Evolutionary conservation across 768 basidiomycete genomes (phyloP).

Genomic region (Xerocomellus intermedius): DNA sequence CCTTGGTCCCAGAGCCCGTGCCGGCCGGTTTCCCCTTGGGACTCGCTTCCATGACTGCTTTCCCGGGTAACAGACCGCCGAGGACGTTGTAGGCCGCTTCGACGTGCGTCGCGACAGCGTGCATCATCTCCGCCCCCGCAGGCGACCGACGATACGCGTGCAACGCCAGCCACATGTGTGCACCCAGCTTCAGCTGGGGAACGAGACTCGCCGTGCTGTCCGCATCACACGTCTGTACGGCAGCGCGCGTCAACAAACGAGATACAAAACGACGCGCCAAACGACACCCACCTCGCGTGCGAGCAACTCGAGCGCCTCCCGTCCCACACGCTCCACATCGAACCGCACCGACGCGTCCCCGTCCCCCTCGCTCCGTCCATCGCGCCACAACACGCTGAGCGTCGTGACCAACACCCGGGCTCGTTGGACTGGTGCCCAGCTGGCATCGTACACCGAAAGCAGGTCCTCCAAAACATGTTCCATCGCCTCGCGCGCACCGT

Average conservation of each 20-base stretch:
- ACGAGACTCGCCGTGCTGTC: constrained; percentile 25
- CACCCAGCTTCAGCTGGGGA: constrained; percentile 50
- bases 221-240: constrained; percentile 22
- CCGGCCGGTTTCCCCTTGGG: constrained; percentile 25
- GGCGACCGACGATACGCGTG: constrained; percentile 61
- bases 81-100: constrained; percentile 54
- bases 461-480: constrained; percentile 46
- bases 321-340: constrained; percentile 37
- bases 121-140: constrained; percentile 37
- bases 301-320: constrained; percentile 44
- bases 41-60: constrained; percentile 7
- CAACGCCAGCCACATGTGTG: constrained; percentile 68
- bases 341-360: constrained; percentile 18
- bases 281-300: constrained; percentile 38
- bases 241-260: background rate
- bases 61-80: constrained; percentile 34
- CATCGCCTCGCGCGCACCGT: constrained; percentile 45
- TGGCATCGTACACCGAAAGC: constrained; percentile 46
- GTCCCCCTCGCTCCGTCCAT: constrained; percentile 20
- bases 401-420: constrained; percentile 54
- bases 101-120: constrained; percentile 48
- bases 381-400: constrained; percentile 46
- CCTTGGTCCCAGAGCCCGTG: constrained; percentile 14
- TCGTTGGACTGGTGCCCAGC: constrained; percentile 54
- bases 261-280: background rate